Base-by-base conservation (phyloP, 208 protist species). In the Trichomonas gallinae region DNA sequence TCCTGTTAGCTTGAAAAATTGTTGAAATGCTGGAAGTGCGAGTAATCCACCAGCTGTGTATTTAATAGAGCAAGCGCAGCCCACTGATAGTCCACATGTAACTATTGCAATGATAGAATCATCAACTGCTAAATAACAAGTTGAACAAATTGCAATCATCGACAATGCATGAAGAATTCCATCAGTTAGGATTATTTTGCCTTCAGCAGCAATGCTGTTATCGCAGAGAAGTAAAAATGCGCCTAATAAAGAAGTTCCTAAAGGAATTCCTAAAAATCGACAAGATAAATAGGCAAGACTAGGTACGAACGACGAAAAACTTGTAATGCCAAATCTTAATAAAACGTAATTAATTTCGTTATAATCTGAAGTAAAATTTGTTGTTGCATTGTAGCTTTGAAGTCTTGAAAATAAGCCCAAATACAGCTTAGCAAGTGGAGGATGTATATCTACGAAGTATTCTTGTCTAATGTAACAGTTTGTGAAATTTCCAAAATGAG, bases 381-480 rank as follows among this genome's bases (percentile, higher is more conserved):
- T 85, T 13, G 11, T 34, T 11, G 21, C 89, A 38, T 40, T 38
- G 36, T 88, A 89, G 15, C 10, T 31, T 63, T 45, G 42, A 51
- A 63, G 82, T 48, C 96, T 44, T 13, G 40, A 31, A 17, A 96
- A 45, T 36, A 13, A 2, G 3, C 21, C 17, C 81, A 96, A 96
- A 31, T 38, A 87, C 2, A 96, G 48, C 96, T 96, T 96, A 23
- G 81, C 48, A 9, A 96, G 91, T 93, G 96, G 96, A 21, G 96
- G 96, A 89, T 96, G 96, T 11, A 96, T 96, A 96, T 96, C 96
- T 0, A 89, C 21, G 34, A 96, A 96, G 48, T 93, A 96, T 49
- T 96, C 44, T 45, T 58, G 46, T 38, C n/a, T 72, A 10, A 96
- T 63, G 49, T 96, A 96, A 4, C 1, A 96, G 49, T 45, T 88